phyloP scores from a whole-genome alignment of 495 filamentous ascomycete genomes.

The Choiromyces venosus region DNA sequence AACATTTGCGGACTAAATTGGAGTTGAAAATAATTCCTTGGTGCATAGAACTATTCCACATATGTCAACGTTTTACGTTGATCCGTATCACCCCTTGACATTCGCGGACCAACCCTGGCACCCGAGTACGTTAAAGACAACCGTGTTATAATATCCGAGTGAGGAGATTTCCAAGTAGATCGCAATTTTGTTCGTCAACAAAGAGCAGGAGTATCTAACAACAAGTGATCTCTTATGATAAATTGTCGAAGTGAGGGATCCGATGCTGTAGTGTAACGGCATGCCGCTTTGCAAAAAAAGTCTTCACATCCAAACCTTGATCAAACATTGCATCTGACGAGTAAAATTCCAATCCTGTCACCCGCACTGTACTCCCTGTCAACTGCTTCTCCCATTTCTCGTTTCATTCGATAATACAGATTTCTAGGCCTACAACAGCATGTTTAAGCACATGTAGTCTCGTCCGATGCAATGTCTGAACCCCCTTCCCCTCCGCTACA shows the following conservation, averaged over 20 bases:
- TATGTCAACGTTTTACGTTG: no score
- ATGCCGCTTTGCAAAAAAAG: background rate
- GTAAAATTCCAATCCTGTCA: background rate
- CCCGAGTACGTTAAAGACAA: no score
- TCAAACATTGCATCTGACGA: background rate
- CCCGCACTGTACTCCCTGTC: background rate
- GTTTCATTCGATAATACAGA: background rate
- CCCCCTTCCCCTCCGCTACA: background rate
- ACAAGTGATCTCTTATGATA: background rate
- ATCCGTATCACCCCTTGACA: no score
- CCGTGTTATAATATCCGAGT: no score
- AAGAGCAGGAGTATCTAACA: background rate
- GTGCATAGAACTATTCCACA: no score
- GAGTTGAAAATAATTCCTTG: no score
- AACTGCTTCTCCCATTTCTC: background rate
- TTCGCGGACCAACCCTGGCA: no score
- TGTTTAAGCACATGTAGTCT: background rate
- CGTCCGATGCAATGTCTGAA: background rate
- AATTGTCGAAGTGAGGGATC: background rate
- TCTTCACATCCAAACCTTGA: background rate
- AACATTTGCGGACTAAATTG: no score
- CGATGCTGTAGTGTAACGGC: background rate
- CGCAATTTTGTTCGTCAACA: background rate
- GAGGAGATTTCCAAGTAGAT: no score
- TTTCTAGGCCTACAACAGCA: background rate